These are phyloP conservation scores for Cyclotella distinguenda DNA, from an alignment of 108 stramenopile species.

Conservation along the genomic window DNA sequence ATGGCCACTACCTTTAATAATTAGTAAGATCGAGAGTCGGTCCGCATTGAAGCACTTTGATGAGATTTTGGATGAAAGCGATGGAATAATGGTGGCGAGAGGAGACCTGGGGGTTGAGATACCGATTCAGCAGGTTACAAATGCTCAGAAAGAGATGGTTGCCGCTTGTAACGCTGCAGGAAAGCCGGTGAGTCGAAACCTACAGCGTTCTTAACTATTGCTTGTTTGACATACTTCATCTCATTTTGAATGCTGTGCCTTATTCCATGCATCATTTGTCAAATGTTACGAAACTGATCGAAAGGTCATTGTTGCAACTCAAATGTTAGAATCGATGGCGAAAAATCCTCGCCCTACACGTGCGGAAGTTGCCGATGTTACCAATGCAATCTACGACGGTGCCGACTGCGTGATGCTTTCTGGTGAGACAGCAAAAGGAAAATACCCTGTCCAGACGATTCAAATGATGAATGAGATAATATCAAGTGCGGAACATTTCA, in stretches of 20 bases:
- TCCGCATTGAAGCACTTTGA: constrained; percentile 86
- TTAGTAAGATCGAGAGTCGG: constrained; percentile 85
- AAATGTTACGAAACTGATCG: not conserved
- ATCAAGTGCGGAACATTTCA: constrained; percentile 68
- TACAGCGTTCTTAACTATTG: not conserved
- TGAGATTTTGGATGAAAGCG: constrained; percentile 81
- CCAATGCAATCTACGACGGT: constrained; percentile 99
- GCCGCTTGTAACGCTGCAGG: constrained; percentile 88
- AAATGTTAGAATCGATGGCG: constrained; percentile 98
- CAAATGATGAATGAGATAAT: constrained; percentile 93
- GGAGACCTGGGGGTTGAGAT: constrained; percentile 93
- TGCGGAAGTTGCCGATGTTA: constrained; percentile 97
- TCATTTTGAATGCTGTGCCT: not conserved
- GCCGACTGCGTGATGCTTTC: constrained; percentile 98
- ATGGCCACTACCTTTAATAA: constrained; percentile 72
- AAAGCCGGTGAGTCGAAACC: constrained; percentile 73
- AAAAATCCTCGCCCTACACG: constrained; percentile 97
- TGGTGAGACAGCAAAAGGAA: constrained; percentile 98
- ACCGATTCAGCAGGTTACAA: constrained; percentile 90
- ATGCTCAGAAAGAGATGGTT: constrained; percentile 98
- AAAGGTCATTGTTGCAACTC: constrained; percentile 89
- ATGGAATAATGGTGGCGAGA: constrained; percentile 85
- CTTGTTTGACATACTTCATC: too few relatives aligned
- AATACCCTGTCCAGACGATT: constrained; percentile 92
- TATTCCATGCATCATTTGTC: not conserved